Base-by-base conservation (phyloP, 2,329 filamentous ascomycete species). In the Shiraia bambusicola region DNA sequence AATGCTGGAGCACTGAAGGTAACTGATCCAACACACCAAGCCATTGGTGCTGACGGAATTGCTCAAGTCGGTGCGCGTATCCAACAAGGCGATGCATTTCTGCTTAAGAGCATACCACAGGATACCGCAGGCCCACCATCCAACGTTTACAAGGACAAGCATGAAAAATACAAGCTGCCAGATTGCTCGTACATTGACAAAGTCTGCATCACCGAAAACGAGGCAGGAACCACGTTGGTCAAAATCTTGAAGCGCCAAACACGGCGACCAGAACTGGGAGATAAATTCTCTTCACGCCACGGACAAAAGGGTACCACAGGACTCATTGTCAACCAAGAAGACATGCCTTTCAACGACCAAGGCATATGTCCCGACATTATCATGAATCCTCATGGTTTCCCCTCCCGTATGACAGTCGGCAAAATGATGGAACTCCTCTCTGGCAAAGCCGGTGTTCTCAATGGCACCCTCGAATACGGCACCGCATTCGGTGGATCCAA, bases 311-410 rank as follows among this genome's bases (percentile, higher is more conserved):
- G 93, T 74, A 93, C 97, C 14, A 90, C 95, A 1, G 93, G 93
- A 42, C 92, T 97, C 57, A 96, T 98, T 44, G 90, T 92, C 13
- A 88, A 95, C 49, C 92, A 97, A 71, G 90, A 93, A 64, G 93
- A 98, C 65, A 87, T 98, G 83, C 93, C 93, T 0, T 98, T 98
- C 73, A 87, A 87, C 26, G 93, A 98, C 70, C 76, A 79, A 37
- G 94, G 93, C 2, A 82, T 98, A 54, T 86, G 84, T n/a, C 93
- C 93, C 0, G 93, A 98, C 70, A 96, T 98, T 55, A 98, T 98
- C 81, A 98, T 98, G 93, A 98, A 98, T 75, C 93, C 94, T 0
- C 93, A 98, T 73, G 93, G 93, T 83, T 98, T 98, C 78, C 93
- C 93, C 1, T 97, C 92, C 24, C 93, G 93, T 69, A 98, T 98